These are phyloP conservation scores for Mrakia frigida DNA, from an alignment of 768 basidiomycete genomes.

Conservation along the genomic window DNA sequence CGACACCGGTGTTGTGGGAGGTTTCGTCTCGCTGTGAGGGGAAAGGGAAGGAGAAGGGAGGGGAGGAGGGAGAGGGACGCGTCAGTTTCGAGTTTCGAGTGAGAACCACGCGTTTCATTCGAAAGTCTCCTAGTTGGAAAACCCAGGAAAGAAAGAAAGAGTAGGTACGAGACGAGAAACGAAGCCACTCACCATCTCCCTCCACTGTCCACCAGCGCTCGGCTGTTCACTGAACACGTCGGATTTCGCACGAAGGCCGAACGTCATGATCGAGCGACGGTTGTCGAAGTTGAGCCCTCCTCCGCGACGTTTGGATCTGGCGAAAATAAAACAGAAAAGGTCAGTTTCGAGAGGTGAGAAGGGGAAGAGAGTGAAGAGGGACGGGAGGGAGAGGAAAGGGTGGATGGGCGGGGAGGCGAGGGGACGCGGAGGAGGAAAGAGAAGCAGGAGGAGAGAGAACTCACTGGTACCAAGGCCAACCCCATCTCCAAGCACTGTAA, in stretches of 20 bases:
- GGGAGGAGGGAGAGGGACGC: background rate
- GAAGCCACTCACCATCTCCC: background rate
- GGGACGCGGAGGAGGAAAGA: background rate
- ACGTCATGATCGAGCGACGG: background rate
- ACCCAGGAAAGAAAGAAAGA: too few relatives aligned
- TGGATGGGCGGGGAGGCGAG: too few relatives aligned
- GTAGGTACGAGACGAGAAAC: background rate
- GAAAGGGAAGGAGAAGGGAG: background rate
- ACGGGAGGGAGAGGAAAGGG: too few relatives aligned
- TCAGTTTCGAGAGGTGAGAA: background rate
- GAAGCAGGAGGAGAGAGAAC: background rate
- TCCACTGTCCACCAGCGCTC: background rate
- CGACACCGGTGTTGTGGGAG: conserved; percentile 1
- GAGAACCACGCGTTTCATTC: too few relatives aligned
- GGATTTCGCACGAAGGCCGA: background rate
- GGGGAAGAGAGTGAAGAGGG: too few relatives aligned
- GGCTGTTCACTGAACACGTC: background rate
- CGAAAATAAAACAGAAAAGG: background rate
- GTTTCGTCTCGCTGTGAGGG: background rate
- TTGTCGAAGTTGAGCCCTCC: background rate
- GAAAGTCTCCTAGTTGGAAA: too few relatives aligned
- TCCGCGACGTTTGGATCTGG: background rate
- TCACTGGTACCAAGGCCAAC: conserved; percentile 12
- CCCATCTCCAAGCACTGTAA: background rate
- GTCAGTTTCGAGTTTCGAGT: too few relatives aligned